phyloP scores from a whole-genome alignment of 2,329 filamentous ascomycete species.

The Cordyceps javanica region DNA sequence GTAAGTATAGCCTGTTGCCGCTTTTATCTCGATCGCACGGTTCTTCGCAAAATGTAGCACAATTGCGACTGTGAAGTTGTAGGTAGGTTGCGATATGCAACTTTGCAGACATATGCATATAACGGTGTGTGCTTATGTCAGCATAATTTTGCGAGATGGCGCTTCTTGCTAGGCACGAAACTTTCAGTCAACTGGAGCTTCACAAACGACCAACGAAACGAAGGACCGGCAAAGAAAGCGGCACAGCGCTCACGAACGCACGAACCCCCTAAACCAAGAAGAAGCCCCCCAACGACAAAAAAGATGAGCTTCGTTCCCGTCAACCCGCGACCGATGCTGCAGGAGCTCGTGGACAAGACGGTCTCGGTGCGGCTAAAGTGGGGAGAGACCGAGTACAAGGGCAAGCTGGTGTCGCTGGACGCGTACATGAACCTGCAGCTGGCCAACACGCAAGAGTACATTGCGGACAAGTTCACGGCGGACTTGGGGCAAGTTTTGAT shows the following conservation, averaged over 20 bases:
- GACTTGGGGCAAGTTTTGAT: constrained; percentile 88
- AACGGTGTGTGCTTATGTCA: constrained; percentile 7
- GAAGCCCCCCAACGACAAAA: no score
- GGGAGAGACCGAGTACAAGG: constrained; percentile 97
- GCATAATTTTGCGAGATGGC: background rate
- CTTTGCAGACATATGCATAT: background rate
- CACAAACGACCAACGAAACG: background rate
- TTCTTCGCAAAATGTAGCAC: background rate
- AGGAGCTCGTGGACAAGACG: constrained; percentile 85
- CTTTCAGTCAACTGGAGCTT: background rate
- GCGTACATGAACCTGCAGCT: constrained; percentile 99
- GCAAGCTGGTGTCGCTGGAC: constrained; percentile 85
- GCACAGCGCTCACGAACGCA: no score
- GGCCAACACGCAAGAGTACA: constrained; percentile 83
- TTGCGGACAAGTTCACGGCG: constrained; percentile 79
- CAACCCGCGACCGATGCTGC: constrained; percentile 95
- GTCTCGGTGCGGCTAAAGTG: constrained; percentile 93
- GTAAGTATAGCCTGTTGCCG: background rate
- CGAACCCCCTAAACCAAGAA: no score
- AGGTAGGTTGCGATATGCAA: background rate
- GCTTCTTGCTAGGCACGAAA: constrained; percentile 10
- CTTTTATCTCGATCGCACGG: background rate
- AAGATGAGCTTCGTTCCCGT: constrained; percentile 69
- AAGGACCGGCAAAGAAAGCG: background rate
- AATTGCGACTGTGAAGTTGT: background rate